These are phyloP conservation scores for Cordyceps farinosa DNA, from an alignment of 2,329 filamentous ascomycete genomes.

Conservation along the genomic window DNA sequence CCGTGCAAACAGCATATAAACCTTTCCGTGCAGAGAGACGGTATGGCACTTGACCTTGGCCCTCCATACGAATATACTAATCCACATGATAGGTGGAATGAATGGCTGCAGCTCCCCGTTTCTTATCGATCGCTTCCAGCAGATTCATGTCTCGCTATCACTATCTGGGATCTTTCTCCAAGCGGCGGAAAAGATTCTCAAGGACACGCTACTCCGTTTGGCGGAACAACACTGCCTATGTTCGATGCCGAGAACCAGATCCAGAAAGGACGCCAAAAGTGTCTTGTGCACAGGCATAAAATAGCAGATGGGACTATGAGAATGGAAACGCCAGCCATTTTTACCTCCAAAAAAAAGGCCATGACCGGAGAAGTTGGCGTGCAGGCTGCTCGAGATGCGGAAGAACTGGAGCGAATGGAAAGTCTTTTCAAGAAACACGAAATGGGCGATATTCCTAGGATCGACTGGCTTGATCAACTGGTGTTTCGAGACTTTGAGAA, in stretches of 20 bases:
- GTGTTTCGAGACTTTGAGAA: conserved; percentile 90
- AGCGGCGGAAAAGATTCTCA: conserved; percentile 66
- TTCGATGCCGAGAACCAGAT: conserved; percentile 91
- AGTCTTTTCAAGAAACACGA: conserved; percentile 95
- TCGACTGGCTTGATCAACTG: conserved; percentile 93
- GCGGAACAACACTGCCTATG: conserved; percentile 85
- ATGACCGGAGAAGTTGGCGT: conserved; percentile 47
- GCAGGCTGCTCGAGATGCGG: conserved; percentile 63
- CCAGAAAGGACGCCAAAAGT: conserved; percentile 90
- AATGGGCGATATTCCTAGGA: conserved; percentile 89
- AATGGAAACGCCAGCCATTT: conserved; percentile 69
- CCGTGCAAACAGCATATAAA: conserved; percentile 89
- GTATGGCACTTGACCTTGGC: conserved; percentile 31
- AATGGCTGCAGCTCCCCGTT: conserved; percentile 89
- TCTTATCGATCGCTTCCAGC: conserved; percentile 77
- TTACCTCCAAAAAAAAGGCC: conserved; percentile 52
- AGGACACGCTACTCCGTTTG: conserved; percentile 83
- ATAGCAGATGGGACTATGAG: conserved; percentile 81
- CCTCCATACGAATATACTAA: not conserved
- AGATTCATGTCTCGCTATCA: conserved; percentile 83
- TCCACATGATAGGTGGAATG: conserved; percentile 69
- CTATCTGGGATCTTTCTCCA: conserved; percentile 90
- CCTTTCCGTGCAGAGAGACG: conserved; percentile 73
- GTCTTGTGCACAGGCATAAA: conserved; percentile 75
- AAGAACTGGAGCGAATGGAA: conserved; percentile 86